Base-by-base conservation (phyloP, 1,139 yeast genomes). In the Sugiyamaella neomexicana region DNA sequence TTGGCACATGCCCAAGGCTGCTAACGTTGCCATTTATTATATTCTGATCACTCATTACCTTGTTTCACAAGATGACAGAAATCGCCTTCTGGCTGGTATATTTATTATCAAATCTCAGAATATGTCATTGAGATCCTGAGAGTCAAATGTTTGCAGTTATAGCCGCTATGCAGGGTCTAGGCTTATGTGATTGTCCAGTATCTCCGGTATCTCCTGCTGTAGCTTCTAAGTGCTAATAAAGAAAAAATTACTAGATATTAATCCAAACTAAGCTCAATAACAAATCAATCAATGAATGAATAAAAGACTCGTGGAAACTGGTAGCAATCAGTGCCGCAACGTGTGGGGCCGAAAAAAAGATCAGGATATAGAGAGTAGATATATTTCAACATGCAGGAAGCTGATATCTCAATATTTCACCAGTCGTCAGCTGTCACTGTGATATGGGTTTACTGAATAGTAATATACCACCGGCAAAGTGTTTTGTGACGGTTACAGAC, bases 401-500 rank as follows among this genome's bases (percentile, higher is more conserved):
- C 34, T 29, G 10, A 29, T 29, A 5, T 20, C 25, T 3, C 25
- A 20, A 20, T 20, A 20, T 20, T 20, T 20, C 25, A 20, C 5
- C 37, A 15, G 5, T 38, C 8, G 20, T 15, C 20, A 12, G 25
- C 4, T 12, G 27, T 20, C 27, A 6, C 12, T 20, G 44, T 13
- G 34, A 31, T 6, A 52, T 52, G 55, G 55, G 39, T 10, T 9
- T 52, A 9, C 42, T 41, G 20, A 16, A 23, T 13, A 23, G 40
- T 12, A 31, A 52, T 15, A 16, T 52, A 4, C 55, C 52, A 9
- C 34, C 42, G 29, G 59, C 59, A 12, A 59, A 58, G 46, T 63
- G 66, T 40, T 58, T 57, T 46, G 50, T 60, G 32, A 58, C 48
- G 4, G 34, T 58, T 27, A 17, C 46, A 9, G 41, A 40, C 2